Conservation (phyloP, 2,329 filamentous ascomycete genomes). For the Trichoderma sp. region DNA sequence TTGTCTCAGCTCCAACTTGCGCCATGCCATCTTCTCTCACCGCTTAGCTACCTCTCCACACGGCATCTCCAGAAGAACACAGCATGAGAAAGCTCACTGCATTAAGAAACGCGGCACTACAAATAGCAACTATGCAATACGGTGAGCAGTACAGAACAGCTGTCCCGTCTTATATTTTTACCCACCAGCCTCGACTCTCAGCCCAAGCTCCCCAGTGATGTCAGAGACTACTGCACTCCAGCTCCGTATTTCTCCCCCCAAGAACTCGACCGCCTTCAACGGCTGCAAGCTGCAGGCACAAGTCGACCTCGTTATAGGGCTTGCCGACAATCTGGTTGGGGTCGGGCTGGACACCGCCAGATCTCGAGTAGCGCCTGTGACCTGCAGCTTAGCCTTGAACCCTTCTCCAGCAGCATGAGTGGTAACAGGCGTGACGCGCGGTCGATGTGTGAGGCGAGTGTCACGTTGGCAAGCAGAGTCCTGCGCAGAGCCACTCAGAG, state of each 20-base stretch:
- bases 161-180: not conserved
- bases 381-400: slow-evolving; percentile 1
- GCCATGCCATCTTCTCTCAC: not conserved
- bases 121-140: not conserved
- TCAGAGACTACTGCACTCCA: not conserved
- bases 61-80: not conserved
- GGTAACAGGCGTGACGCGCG: not conserved
- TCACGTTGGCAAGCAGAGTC: not conserved
- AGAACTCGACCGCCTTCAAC: not conserved
- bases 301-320: not conserved
- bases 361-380: slow-evolving; percentile 16
- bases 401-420: not conserved
- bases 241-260: not conserved
- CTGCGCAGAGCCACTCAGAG: not conserved
- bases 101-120: not conserved
- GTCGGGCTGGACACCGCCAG: slow-evolving; percentile 20
- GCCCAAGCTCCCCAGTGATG: not conserved
- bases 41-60: not conserved
- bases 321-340: not conserved
- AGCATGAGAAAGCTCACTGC: not conserved
- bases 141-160: not conserved
- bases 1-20: not conserved
- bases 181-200: not conserved
- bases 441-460: slow-evolving; percentile 12
- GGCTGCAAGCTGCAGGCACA: slow-evolving; percentile 7